A percentile compares a stretch with the other conserved stretches of the same genome.
These are phyloP conservation scores for Sarcodon aspratus DNA, from an alignment of 768 basidiomycete genomes.

Conservation along the genomic window DNA sequence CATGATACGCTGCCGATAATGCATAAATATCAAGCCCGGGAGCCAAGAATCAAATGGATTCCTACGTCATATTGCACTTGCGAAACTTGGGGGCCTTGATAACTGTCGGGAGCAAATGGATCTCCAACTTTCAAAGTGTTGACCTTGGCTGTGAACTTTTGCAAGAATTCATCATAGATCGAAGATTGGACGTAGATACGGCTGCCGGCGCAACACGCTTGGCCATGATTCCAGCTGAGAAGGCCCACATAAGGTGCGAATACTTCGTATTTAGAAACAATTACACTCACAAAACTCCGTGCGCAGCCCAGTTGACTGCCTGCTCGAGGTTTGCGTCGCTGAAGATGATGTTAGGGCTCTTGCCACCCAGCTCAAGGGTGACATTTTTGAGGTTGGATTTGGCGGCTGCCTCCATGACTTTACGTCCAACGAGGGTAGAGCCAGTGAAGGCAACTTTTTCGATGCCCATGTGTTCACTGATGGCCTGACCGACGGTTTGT, in stretches of 20 bases:
- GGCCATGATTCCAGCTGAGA: constrained; percentile 60
- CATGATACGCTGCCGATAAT: constrained; percentile 48
- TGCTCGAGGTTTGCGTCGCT: constrained; percentile 49
- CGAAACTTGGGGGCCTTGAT: constrained; percentile 76
- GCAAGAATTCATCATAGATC: constrained; percentile 72
- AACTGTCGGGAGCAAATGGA: constrained; percentile 46
- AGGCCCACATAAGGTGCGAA: background rate
- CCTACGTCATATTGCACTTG: constrained; percentile 62
- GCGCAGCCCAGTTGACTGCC: constrained; percentile 44
- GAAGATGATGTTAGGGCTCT: constrained; percentile 50
- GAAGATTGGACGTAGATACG: constrained; percentile 72
- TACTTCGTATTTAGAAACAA: background rate
- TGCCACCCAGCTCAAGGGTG: constrained; percentile 69
- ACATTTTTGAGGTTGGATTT: constrained; percentile 58
- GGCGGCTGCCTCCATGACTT: constrained; percentile 48
- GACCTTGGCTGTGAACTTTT: constrained; percentile 42
- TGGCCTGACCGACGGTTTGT: constrained; percentile 40
- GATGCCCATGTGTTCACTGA: constrained; percentile 42
- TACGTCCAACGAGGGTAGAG: constrained; percentile 51
- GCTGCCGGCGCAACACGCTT: constrained; percentile 72
- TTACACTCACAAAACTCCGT: constrained; percentile 43
- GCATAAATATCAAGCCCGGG: too few relatives aligned
- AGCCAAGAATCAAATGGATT: constrained; percentile 1
- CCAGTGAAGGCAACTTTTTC: constrained; percentile 70
- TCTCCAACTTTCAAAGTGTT: constrained; percentile 53